Evolutionary conservation across 768 basidiomycete genomes (phyloP).

Genomic region (Boletellus emodensis): DNA sequence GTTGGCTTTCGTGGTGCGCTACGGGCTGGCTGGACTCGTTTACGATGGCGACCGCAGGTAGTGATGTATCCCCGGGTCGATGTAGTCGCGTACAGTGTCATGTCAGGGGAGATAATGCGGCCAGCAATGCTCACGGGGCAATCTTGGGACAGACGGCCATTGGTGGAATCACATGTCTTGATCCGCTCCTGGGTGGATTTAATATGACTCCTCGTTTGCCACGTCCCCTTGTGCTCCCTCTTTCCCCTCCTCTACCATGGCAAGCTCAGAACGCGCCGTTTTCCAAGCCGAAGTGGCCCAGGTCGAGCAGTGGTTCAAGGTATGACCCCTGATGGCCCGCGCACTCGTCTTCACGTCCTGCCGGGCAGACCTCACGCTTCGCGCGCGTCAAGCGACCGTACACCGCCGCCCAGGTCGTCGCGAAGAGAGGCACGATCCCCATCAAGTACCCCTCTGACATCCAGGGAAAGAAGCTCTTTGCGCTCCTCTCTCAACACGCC

Average conservation of each 20-base stretch:
- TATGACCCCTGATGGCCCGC: constrained; percentile 32
- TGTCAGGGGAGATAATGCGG: background rate
- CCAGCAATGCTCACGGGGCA: background rate
- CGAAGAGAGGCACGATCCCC: constrained; percentile 85
- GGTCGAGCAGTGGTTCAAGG: constrained; percentile 94
- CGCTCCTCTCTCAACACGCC: constrained; percentile 70
- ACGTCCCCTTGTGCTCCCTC: constrained; percentile 17
- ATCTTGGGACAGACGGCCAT: background rate
- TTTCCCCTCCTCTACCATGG: constrained; percentile 40
- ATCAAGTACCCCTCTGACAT: constrained; percentile 84
- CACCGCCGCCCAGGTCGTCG: constrained; percentile 87
- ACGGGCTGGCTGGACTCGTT: constrained; percentile 83
- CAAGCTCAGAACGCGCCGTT: constrained; percentile 53
- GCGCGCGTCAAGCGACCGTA: constrained; percentile 86
- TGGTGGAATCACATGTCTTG: constrained; percentile 23
- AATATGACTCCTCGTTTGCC: constrained; percentile 24
- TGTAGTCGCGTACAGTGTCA: too few species aligned
- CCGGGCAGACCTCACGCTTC: constrained; percentile 77
- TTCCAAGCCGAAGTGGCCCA: constrained; percentile 81
- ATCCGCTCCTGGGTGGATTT: background rate
- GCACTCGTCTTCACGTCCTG: background rate
- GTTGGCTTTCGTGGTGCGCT: constrained; percentile 81
- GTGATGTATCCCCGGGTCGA: background rate
- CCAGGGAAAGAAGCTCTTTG: constrained; percentile 84
- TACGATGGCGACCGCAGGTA: constrained; percentile 91